Percentiles rank a stretch among this genome's conserved stretches.
phyloP scores from a whole-genome alignment of 176 grass and related monocot species.

The Paspalum notatum region DNA sequence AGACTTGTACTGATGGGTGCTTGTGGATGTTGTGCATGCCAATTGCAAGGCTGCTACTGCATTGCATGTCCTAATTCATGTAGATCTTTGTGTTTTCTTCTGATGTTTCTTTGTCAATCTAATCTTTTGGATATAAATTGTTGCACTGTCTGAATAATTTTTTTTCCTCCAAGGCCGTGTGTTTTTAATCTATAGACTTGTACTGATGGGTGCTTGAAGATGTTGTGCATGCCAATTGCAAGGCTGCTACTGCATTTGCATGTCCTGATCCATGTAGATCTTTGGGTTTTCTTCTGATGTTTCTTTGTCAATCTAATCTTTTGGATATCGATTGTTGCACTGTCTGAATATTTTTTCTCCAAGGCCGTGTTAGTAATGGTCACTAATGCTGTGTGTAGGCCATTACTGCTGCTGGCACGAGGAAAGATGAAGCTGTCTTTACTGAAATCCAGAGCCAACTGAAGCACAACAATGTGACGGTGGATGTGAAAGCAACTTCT shows the following conservation, averaged over 20 bases:
- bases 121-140: background rate
- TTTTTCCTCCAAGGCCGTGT: too few relatives aligned
- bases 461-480: conserved; percentile 54
- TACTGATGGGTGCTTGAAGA: background rate
- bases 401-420: conserved; percentile 60
- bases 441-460: conserved; percentile 68
- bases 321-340: background rate
- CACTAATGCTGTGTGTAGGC: conserved; percentile 43
- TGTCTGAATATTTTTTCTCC: background rate
- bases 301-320: background rate
- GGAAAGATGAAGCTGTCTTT: conserved; percentile 65
- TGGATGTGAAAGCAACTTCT: conserved; percentile 83
- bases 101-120: background rate
- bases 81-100: background rate
- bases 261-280: background rate
- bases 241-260: background rate
- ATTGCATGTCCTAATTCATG: background rate
- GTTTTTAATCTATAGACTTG: conserved; percentile 1
- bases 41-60: background rate
- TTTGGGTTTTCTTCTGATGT: background rate
- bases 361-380: background rate
- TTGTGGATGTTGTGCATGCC: background rate
- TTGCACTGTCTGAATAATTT: background rate
- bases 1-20: background rate
- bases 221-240: background rate